Evolutionary conservation across 768 basidiomycete species (phyloP), one percentile per base, ranked within the genome.

Genomic region (Galerina sulciceps): DNA sequence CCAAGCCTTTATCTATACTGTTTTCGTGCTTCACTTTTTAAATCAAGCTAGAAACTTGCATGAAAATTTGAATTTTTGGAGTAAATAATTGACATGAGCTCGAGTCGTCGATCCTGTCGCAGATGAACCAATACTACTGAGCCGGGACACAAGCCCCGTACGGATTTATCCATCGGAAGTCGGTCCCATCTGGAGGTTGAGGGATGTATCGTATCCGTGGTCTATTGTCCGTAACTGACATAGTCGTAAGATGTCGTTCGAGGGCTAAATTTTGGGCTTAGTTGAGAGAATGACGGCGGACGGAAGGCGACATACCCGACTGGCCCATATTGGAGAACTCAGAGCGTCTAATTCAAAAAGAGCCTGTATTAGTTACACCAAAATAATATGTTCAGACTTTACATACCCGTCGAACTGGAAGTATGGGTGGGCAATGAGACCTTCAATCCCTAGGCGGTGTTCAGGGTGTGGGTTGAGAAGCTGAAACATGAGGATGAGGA

Each of bases 91-190:
- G 2, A 8, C 26, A 31, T 31, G 26, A 8, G 5, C 2, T 31
- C n/a, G n/a, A n/a, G n/a, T n/a, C n/a, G 26, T 31, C 26, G 2
- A 31, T 31, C 26, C 26, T 31, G 8, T 31, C 26, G 26, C 26
- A 8, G 5, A 31, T 4, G 8, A 31, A 31, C 26, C 26, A 2
- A 4, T 31, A 4, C 26, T 31, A 31, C 26, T 1, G n/a, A n/a
- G n/a, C n/a, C n/a, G 44, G 18, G n/a, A 38, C 20, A 41, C 13
- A 56, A 23, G 55, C 45, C 3, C 55, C 55, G 36, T 37, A 46
- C 3, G 55, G 55, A n/a, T 56, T 56, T 13, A 49, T 49, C 55
- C 55, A 56, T 22, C 46, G 34, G 17, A 20, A 47, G 15, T 10
- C 23, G 17, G 55, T 47, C 22, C 48, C 31, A 22, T 56, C 37